Base-by-base conservation (phyloP, 192 early-diverging fungal species). In the Umbelopsis sp. region DNA sequence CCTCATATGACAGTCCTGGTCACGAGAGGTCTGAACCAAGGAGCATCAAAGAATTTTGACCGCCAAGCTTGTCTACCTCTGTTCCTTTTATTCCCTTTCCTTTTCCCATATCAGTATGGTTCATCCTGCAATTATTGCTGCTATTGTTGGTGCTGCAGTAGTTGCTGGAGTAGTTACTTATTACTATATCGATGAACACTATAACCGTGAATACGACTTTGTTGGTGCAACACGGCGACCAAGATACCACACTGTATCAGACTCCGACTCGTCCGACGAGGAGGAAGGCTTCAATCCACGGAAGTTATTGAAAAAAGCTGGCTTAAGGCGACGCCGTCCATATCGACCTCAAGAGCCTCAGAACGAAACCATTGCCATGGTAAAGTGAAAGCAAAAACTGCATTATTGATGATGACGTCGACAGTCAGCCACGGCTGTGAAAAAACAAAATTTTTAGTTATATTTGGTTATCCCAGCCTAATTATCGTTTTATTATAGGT, bases 91-190 rank as follows among this genome's bases (percentile, higher is more conserved):
- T 29, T 32, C 31, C 26, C 31, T 16, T 32, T 32, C 31, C 17
- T 62, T 62, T 62, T 62, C 0, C 31, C 31, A 62, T 62, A 62
- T 16, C 56, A 34, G 9, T 26, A 62, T 62, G 56, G 56, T 62
- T 62, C 56, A 62, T 26, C 56, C 56, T 32, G 56, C 56, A 34
- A 34, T 62, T 62, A 32, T 62, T 62, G 56, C 56, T 32, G 56
- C 56, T 34, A 62, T 62, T 20, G 26, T 62, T 12, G 56, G 56
- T 16, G 56, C 29, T 34, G 56, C 29, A 62, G 56, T 62, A 1
- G 56, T 62, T 34, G 56, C 56, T 32, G 56, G 56, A 62, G 56
- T 62, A 16, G 56, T 62, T 31, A 62, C 56, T 6, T 62, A 62
- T 34, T 62, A 62, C 17, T 62, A 32, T 32, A 62, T 62, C 17